These are phyloP conservation scores for Metschnikowia borealis DNA, from an alignment of 805 yeast species.

Conservation along the genomic window DNA sequence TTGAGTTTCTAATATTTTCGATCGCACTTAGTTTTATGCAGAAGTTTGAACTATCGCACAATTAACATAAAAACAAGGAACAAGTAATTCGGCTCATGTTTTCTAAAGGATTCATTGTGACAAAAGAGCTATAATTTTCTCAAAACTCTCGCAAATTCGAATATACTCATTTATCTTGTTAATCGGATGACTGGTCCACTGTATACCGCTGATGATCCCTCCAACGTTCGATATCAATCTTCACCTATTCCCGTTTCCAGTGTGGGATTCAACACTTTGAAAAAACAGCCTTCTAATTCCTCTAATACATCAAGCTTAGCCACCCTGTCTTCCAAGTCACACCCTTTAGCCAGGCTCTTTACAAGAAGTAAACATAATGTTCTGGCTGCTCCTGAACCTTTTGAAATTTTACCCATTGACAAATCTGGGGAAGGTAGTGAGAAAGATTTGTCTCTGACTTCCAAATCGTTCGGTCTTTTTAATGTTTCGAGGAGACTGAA, in stretches of 20 bases:
- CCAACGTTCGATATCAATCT: not conserved
- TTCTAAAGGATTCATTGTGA: not conserved
- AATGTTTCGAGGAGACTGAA: slow-evolving; percentile 7
- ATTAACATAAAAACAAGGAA: not conserved
- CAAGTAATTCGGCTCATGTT: not conserved
- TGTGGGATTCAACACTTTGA: slow-evolving; percentile 15
- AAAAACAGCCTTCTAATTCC: slow-evolving; percentile 10
- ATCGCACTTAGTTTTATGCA: not conserved
- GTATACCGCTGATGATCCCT: not conserved
- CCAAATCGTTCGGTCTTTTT: slow-evolving; percentile 1
- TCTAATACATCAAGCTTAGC: slow-evolving; percentile 10
- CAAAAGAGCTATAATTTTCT: not conserved
- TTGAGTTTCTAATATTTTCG: not conserved
- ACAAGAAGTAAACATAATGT: slow-evolving; percentile 2
- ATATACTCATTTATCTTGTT: not conserved
- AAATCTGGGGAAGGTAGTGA: not conserved
- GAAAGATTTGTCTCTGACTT: not conserved
- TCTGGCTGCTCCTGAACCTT: slow-evolving; percentile 1
- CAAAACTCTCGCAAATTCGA: not conserved
- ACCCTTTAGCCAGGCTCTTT: slow-evolving; percentile 8
- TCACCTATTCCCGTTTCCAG: slow-evolving; percentile 10
- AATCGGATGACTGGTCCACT: not conserved
- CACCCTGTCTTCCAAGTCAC: slow-evolving; percentile 3
- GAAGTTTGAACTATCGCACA: not conserved
- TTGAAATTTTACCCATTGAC: not conserved